Evolutionary conservation across 2,329 filamentous ascomycete genomes (phyloP).

Genomic region (Lasiodiplodia hormozganensis): DNA sequence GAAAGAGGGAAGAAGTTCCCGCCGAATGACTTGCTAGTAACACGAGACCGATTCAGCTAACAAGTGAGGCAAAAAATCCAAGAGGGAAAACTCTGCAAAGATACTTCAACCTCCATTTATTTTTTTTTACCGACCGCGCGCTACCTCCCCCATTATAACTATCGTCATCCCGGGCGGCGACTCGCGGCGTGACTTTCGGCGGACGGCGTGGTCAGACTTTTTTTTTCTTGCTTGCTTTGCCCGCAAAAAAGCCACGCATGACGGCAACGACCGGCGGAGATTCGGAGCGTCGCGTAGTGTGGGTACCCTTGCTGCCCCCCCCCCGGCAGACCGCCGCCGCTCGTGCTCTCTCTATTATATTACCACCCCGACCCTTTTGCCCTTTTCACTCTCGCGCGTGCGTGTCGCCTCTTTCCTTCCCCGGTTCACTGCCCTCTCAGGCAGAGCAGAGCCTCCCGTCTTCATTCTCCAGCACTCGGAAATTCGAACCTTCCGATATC

Average conservation of each 20-base stretch:
- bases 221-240: background rate
- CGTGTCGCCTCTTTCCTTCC: background rate
- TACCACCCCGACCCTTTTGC: background rate
- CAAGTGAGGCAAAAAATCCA: background rate
- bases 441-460: background rate
- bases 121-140: background rate
- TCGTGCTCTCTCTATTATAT: background rate
- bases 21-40: background rate
- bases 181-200: conserved; percentile 13
- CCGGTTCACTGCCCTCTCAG: background rate
- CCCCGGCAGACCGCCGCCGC: background rate
- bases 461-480: background rate
- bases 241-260: background rate
- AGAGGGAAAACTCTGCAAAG: background rate
- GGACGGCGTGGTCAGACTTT: background rate
- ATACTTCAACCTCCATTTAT: background rate
- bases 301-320: background rate
- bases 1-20: background rate
- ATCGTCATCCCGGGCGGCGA: background rate
- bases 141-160: background rate
- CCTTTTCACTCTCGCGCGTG: background rate
- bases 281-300: conserved; percentile 7
- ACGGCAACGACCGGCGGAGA: conserved; percentile 11
- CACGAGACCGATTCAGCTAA: background rate
- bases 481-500: background rate